These are phyloP conservation scores for Spizellomyces punctatus DNA, from an alignment of 192 early-diverging fungal genomes.

Conservation along the genomic window DNA sequence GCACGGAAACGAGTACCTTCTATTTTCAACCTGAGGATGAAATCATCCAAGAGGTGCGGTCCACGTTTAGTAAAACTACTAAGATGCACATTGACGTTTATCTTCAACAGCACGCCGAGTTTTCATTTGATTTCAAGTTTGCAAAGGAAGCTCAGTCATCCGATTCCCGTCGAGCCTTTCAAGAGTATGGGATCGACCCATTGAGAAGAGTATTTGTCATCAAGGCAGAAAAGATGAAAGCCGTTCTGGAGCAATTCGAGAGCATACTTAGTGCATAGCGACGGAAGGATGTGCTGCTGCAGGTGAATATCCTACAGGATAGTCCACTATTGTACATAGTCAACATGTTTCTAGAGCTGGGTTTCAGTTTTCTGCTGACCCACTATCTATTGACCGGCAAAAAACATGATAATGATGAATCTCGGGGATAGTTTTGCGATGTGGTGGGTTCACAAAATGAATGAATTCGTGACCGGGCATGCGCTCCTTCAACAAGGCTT, in stretches of 20 bases:
- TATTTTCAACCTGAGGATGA: constrained; percentile 95
- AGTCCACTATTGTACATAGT: no score
- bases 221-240: constrained; percentile 56
- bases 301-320: no score
- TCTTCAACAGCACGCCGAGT: constrained; percentile 56
- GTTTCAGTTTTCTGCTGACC: no score
- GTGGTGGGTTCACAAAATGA: constrained; percentile 30
- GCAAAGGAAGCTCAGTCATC: constrained; percentile 67
- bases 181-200: constrained; percentile 82
- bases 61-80: background rate
- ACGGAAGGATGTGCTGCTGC: no score
- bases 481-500: constrained; percentile 3
- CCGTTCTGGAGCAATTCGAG: constrained; percentile 51
- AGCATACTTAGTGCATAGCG: background rate
- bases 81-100: background rate
- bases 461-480: constrained; percentile 29
- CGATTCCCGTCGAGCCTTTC: constrained; percentile 80
- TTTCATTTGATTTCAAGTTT: constrained; percentile 82
- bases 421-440: constrained; percentile 37
- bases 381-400: background rate
- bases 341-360: no score
- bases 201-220: constrained; percentile 68
- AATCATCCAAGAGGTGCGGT: constrained; percentile 65
- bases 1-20: constrained; percentile 37
- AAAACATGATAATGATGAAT: constrained; percentile 24